Base-by-base conservation (phyloP, 2,329 filamentous ascomycete genomes). In the Pyricularia sp. region DNA sequence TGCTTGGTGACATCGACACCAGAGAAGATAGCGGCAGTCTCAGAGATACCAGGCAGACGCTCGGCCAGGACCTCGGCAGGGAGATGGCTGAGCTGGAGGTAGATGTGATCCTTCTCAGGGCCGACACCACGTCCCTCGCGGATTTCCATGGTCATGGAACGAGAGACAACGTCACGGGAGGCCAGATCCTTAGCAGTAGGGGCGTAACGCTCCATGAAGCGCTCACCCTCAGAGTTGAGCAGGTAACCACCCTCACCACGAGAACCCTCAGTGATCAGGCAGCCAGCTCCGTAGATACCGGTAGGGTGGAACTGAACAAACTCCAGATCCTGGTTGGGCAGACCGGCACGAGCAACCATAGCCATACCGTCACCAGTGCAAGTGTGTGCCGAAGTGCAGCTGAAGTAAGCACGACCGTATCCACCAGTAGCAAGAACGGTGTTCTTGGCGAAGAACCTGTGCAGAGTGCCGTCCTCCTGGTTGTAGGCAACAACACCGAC, bases 231-330 rank as follows among this genome's bases (percentile, higher is more conserved):
- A 6, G 92, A 93, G 88, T 99, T 99, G 74, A 98, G 88, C 67
- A 99, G 88, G 81, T 97, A 98, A 77, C 94, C 94, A 86, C 94
- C 94, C 86, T 98, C 95, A 84, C 95, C 95, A 86, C 95, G 93
- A 75, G 94, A 93, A 76, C 94, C 94, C 83, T 99, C 94, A 14
- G 95, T 98, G 78, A 99, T 99, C 86, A 99, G 84, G 82, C 94
- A 97, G 73, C 94, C 94, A 76, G 94, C 95, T 77, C 95, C 95
- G 81, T 99, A 99, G 83, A 99, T 98, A 88, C 94, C 94, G 73
- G 94, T 97, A 69, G 94, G 94, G 81, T 99, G 94, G 88, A 99
- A 99, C 83, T 99, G 94, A 72, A 99, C 95, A 82, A 99, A 99
- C 81, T 99, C 95, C 72, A 98, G 87, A 90, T 99, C 95, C 85